Evolutionary conservation across 805 yeast genomes (phyloP), one percentile per base, ranked within the genome.

Genomic region (Hanseniaspora occidentalis): DNA sequence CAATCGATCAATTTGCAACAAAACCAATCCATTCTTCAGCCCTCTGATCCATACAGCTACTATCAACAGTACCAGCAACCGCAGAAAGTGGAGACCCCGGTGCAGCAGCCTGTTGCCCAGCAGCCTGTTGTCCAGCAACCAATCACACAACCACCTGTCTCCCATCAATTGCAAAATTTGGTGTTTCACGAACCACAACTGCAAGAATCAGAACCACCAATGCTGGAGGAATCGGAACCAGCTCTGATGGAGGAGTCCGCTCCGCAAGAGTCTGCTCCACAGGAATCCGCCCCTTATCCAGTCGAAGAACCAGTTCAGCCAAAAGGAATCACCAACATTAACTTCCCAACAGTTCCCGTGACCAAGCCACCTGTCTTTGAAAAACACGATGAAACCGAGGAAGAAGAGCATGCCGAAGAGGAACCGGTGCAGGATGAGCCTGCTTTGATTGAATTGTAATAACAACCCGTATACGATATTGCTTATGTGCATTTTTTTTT

Each of bases 261-360:
- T 11, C 18, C 27, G 4, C 35, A 34, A 17, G 23, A 18, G 11
- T 16, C 26, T 6, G 40, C 35, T 22, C 14, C 4, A n/a, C 31
- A 37, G 35, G 36, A 19, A 17, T 20, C 23, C 9, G 31, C 45
- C 25, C 55, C 56, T n/a, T 50, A 51, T 37, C 54, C 54, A 4
- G 34, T 42, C 8, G 52, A n/a, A n/a, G n/a, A n/a, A n/a, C n/a
- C n/a, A n/a, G n/a, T n/a, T n/a, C n/a, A n/a, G n/a, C n/a, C n/a
- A n/a, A n/a, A n/a, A n/a, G n/a, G n/a, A n/a, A 57, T 64, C 17
- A 65, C 68, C 1, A 58, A 58, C 37, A 56, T 57, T 43, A 52
- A 62, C 39, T 66, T 66, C 45, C 70, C 70, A 23, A 57, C 64
- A 19, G 69, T 66, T 3, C 70, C 70, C 2, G 44, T 54, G 10